phyloP scores from a whole-genome alignment of 2,329 filamentous ascomycete species.

The Penicillium sp. region DNA sequence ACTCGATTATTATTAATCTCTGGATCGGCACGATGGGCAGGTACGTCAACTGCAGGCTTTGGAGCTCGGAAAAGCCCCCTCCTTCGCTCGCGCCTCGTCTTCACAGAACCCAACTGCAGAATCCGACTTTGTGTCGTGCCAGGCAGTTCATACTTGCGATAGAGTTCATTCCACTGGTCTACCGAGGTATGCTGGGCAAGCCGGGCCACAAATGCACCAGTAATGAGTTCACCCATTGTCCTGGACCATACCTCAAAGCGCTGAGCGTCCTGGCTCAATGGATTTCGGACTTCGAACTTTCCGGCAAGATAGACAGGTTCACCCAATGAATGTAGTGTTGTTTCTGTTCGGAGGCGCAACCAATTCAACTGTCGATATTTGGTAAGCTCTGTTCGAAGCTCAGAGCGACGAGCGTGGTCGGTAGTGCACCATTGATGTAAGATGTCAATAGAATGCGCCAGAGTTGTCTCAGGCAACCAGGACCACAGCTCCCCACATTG shows the following conservation, averaged over 20 bases:
- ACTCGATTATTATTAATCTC: too few relatives aligned
- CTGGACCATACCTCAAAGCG: conserved; percentile 21
- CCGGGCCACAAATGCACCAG: background rate
- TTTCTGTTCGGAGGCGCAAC: conserved; percentile 24
- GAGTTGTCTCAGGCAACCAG: background rate
- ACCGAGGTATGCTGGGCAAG: background rate
- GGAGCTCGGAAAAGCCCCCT: too few relatives aligned
- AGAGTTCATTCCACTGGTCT: background rate
- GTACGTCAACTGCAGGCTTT: background rate
- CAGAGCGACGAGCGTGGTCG: conserved; percentile 6
- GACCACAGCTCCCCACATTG: conserved; percentile 6
- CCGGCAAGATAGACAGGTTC: conserved; percentile 14
- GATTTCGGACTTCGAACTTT: conserved; percentile 17
- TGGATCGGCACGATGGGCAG: background rate
- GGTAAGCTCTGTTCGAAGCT: conserved; percentile 1
- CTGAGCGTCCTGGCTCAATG: conserved; percentile 20
- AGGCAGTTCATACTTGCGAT: background rate
- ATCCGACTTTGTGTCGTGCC: background rate
- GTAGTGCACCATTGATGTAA: background rate
- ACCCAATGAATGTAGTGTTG: conserved; percentile 17
- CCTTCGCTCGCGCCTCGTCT: background rate
- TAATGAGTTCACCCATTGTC: background rate
- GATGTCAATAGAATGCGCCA: too few relatives aligned
- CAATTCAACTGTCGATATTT: conserved; percentile 22
- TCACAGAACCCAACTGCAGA: background rate